Conservation (phyloP, 2,329 filamentous ascomycete species). For the Claviceps digitariae region DNA sequence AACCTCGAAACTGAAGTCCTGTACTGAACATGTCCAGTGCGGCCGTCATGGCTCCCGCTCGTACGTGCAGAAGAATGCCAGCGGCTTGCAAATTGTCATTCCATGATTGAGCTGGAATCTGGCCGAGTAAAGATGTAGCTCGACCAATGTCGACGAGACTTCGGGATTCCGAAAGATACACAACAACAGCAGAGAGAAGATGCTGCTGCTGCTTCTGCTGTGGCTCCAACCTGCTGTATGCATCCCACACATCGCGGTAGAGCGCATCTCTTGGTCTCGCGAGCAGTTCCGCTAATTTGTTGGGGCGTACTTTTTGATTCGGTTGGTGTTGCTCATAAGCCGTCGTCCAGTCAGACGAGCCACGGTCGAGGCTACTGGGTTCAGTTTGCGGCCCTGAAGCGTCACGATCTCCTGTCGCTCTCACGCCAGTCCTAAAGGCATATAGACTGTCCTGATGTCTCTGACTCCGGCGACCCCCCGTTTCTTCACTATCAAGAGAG, state of each 20-base stretch:
- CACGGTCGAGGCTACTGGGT: neutral
- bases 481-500: neutral
- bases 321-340: neutral
- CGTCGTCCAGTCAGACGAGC: neutral
- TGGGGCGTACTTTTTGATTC: slow-evolving; percentile 2
- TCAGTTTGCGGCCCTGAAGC: no score
- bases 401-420: neutral
- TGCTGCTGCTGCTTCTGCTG: slow-evolving; percentile 13
- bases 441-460: neutral
- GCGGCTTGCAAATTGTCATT: slow-evolving; percentile 25
- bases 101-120: slow-evolving; percentile 25
- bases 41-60: slow-evolving; percentile 21
- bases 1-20: slow-evolving; percentile 21
- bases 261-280: slow-evolving; percentile 11
- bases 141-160: slow-evolving; percentile 31
- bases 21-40: slow-evolving; percentile 28
- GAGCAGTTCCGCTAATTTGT: slow-evolving; percentile 12
- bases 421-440: neutral
- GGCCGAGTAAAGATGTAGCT: slow-evolving; percentile 30
- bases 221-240: slow-evolving; percentile 25
- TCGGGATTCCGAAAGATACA: slow-evolving; percentile 28
- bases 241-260: slow-evolving; percentile 30
- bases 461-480: neutral
- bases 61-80: slow-evolving; percentile 28
- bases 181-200: slow-evolving; percentile 21